Evolutionary conservation across 805 yeast genomes (phyloP), one percentile per base, ranked within the genome.

Genomic region (Candida fluviatilis): DNA sequence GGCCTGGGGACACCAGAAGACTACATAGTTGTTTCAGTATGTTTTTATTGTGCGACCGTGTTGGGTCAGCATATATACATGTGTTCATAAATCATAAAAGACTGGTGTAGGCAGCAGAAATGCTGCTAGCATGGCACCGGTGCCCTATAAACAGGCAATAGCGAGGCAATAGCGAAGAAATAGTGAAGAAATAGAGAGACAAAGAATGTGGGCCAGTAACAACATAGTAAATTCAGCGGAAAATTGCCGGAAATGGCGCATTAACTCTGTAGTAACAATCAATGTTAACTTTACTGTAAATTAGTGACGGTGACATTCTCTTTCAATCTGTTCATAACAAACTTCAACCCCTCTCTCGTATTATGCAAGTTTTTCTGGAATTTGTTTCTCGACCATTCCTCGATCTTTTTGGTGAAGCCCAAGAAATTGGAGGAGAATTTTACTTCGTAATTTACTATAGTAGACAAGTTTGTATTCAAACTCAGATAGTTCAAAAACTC

Each of bases 401-500:
- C 98, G 37, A 90, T 85, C 46, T 81, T 71, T 52, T 79, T 78
- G 52, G 78, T 82, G 48, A 90, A 69, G 1, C 85, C 84, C 34
- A 64, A 33, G 50, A 88, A 80, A 30, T 85, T 85, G 21, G 87
- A 76, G 14, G 82, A 73, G 46, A 90, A 85, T 48, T 75, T 76
- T 14, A 87, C 96, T 29, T 71, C 64, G 39, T 80, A 76, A 11
- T 67, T 57, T 5, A 83, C 85, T 4, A 52, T 48, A 0, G 85
- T 80, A 39, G 43, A 30, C 34, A 39, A 31, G 25, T 49, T 35
- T 16, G 43, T 47, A 3, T 51, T 56, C 30, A 65, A 60, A 36
- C 56, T 66, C 11, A 60, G 45, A 57, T 84, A 90, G 2, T 64
- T 68, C 16, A 88, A 76, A 49, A 64, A 76, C 54, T 90, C 97